Conservation (phyloP, 495 filamentous ascomycete species). For the Daldinia loculata region DNA sequence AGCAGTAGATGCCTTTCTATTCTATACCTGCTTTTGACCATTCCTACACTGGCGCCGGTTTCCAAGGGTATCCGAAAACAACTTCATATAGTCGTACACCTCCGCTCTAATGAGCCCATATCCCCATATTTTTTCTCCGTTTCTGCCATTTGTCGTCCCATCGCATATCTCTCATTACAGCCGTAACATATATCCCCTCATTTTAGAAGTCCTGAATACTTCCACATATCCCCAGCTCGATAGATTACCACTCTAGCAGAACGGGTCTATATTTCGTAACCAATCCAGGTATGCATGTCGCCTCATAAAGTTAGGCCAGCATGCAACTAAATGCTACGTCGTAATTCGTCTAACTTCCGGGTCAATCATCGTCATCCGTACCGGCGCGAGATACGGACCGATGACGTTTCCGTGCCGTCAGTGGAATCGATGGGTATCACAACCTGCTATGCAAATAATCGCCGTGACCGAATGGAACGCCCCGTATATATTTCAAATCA, state of each 20-base stretch:
- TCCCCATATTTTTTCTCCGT: constrained; percentile 25
- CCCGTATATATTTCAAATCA: constrained; percentile 36
- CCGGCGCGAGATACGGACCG: constrained; percentile 12
- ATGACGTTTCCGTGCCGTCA: constrained; percentile 11
- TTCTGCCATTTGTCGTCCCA: constrained; percentile 33
- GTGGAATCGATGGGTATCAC: constrained; percentile 34
- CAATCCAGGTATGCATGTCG: constrained; percentile 18
- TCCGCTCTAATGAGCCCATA: constrained; percentile 36
- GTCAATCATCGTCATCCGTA: constrained; percentile 11
- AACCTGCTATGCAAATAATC: constrained; percentile 35
- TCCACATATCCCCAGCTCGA: constrained; percentile 7
- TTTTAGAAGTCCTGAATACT: not conserved
- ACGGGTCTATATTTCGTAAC: constrained; percentile 20
- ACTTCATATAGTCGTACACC: constrained; percentile 47
- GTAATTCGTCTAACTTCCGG: constrained; percentile 19
- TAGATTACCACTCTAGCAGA: constrained; percentile 15
- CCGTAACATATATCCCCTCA: constrained; percentile 12
- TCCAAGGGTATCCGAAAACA: constrained; percentile 47
- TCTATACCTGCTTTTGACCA: constrained; percentile 35
- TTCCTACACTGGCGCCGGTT: constrained; percentile 30
- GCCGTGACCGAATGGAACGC: constrained; percentile 29
- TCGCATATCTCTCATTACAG: constrained; percentile 23
- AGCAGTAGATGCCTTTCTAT: constrained; percentile 40
- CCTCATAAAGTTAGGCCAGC: constrained; percentile 19
- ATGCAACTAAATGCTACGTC: constrained; percentile 19